Evolutionary conservation across 805 yeast genomes (phyloP), one percentile per base, ranked within the genome.

Genomic region (Ogataea methanolica): DNA sequence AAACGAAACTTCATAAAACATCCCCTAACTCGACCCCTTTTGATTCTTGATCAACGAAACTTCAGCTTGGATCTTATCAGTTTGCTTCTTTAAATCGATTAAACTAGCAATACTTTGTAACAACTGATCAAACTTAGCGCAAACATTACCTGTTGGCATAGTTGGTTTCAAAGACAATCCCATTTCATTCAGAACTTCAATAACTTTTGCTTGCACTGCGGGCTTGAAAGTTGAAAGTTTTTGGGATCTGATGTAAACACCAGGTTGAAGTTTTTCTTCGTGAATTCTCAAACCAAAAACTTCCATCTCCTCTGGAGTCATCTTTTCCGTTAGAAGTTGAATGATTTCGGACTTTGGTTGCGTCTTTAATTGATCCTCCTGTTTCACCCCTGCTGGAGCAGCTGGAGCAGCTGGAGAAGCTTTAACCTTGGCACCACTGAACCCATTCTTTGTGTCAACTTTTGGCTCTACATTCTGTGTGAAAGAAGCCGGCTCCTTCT

Each of bases 1-100:
- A 9, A 26, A 26, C 31, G 9, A 26, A 26, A 26, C 1, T 8
- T 26, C 31, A 26, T 26, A 6, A 26, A 26, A 26, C 31, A 26
- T 26, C 12, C 9, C 11, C 31, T 44, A 21, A 23, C 9, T 11
- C 23, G 23, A 59, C 21, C 67, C 68, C 43, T 60, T 62, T 45
- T 66, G 71, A 26, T 57, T 56, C 47, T 66, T 70, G n/a, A 70
- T 65, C 47, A 83, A 71, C 33, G 73, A 71, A 36, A 79, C 75
- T 56, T 92, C 98, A 3, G 95, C 83, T 52, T 88, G 91, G 14
- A 91, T 70, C 67, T 89, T 90, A 64, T 94, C 99, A 19, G 81
- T 80, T 47, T 88, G 96, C 62, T 81, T 85, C 68, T 92, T 92
- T 15, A 91, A 73, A 46, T 94, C 98, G 46, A 91, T 71, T 52